Conservation (phyloP, 2,329 filamentous ascomycete species). For the Didymella pinodella region DNA sequence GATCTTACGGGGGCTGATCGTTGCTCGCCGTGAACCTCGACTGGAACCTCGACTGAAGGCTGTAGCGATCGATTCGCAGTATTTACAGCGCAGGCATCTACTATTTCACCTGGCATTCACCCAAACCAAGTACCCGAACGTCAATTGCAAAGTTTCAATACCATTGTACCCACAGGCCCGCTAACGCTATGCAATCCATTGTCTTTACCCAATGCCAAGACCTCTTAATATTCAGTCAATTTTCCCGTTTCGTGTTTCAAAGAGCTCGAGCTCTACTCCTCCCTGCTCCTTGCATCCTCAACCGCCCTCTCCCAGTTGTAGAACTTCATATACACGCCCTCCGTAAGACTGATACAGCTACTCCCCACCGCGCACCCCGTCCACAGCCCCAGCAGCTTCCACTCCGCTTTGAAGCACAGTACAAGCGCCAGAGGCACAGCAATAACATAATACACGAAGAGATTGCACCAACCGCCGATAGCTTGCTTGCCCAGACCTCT, state of each 20-base stretch:
- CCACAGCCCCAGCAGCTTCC: constrained; percentile 51
- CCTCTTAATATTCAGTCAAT: background rate
- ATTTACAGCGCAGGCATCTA: background rate
- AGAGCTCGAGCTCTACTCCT: constrained; percentile 28
- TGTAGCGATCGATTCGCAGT: constrained; percentile 11
- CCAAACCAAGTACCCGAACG: background rate
- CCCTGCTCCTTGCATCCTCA: constrained; percentile 41
- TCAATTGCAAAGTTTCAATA: background rate
- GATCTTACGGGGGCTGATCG: constrained; percentile 3
- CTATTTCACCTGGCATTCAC: background rate
- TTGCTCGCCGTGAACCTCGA: background rate
- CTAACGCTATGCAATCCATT: background rate
- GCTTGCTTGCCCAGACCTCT: constrained; percentile 50
- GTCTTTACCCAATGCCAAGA: background rate
- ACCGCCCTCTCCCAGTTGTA: constrained; percentile 44
- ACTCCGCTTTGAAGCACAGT: constrained; percentile 47
- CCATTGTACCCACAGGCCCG: background rate
- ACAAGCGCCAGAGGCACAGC: constrained; percentile 50
- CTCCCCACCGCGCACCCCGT: constrained; percentile 47
- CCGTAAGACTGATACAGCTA: constrained; percentile 44
- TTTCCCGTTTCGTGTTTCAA: too few species aligned
- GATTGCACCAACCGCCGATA: constrained; percentile 51
- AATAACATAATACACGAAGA: constrained; percentile 51
- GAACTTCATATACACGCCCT: constrained; percentile 43
- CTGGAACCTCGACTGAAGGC: background rate